Evolutionary conservation across 2,329 filamentous ascomycete species (phyloP), one percentile per base, ranked within the genome.

Genomic region (Diaporthe batatas): DNA sequence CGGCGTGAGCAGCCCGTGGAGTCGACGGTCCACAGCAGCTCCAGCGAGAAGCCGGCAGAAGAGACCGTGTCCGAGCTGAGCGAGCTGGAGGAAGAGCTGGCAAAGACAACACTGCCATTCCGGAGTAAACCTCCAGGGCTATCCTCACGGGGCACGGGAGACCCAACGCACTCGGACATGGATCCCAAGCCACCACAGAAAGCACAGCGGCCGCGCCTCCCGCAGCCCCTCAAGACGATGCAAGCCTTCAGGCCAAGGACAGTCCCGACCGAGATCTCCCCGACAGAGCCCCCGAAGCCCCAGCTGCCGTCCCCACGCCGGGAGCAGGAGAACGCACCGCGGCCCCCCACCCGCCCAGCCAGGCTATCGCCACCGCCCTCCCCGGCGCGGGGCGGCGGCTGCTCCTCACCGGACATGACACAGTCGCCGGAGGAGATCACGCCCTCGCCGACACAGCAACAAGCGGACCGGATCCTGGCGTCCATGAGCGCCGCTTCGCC

Each of bases 401-500:
- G 2, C 29, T 29, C 29, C 29, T 34, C 58, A n/a, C 53, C 47
- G 21, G 34, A 42, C 49, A 68, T 12, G 39, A 68, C 57, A 1
- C 67, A 72, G 16, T 75, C 71, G 1, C 73, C 73, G 18, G 76
- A 74, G 54, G 73, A 75, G 53, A 74, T 78, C 6, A 47, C 49
- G 8, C 53, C 23, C 67, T 79, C 47, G 85, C 86, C 86, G 0
- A 86, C 85, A 0, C 86, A 89, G 71, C 82, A 83, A n/a, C 78
- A 87, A 74, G 89, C 89, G 0, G 87, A 91, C 72, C 82, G 87
- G 53, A 91, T 91, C 54, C 79, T 91, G 6, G 85, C 86, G 16
- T 88, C 87, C 0, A 87, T 91, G 79, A 82, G 86, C 32, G 84
- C 85, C 58, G 83, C 85, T 0, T 90, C 90, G 1, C 89, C 89